Conservation (phyloP, 768 basidiomycete species). For the Rhizopogon rudus region DNA sequence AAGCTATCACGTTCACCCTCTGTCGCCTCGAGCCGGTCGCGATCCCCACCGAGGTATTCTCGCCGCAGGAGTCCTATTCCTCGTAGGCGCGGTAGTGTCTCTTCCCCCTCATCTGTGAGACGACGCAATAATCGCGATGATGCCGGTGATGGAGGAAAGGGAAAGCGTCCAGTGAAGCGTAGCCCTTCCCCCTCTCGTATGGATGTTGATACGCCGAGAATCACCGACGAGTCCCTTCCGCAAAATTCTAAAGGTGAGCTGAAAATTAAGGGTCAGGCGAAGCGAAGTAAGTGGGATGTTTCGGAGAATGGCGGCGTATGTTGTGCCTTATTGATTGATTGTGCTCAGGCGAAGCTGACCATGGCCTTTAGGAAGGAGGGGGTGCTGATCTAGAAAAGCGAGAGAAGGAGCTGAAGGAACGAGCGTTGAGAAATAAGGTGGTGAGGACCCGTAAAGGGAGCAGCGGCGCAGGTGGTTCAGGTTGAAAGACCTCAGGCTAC, state of each 20-base stretch:
- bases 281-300: constrained; percentile 53
- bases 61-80: constrained; percentile 43
- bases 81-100: constrained; percentile 28
- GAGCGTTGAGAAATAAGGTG: constrained; percentile 79
- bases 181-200: constrained; percentile 20
- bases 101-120: constrained; percentile 31
- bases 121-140: constrained; percentile 24
- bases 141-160: constrained; percentile 7
- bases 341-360: not conserved
- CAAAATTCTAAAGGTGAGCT: constrained; percentile 43
- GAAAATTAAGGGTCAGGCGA: constrained; percentile 73
- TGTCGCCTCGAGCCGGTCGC: constrained; percentile 35
- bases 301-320: constrained; percentile 7
- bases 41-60: constrained; percentile 34
- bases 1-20: constrained; percentile 27
- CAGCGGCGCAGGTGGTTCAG: constrained; percentile 10
- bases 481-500: not conserved
- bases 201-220: constrained; percentile 19
- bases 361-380: constrained; percentile 13
- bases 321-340: not conserved
- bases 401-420: constrained; percentile 80
- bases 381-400: constrained; percentile 53
- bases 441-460: constrained; percentile 60
- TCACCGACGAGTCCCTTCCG: constrained; percentile 24
- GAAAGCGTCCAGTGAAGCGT: constrained; percentile 19